phyloP scores from a whole-genome alignment of 176 grass and related monocot genomes.

The Elymus sibiricus region DNA sequence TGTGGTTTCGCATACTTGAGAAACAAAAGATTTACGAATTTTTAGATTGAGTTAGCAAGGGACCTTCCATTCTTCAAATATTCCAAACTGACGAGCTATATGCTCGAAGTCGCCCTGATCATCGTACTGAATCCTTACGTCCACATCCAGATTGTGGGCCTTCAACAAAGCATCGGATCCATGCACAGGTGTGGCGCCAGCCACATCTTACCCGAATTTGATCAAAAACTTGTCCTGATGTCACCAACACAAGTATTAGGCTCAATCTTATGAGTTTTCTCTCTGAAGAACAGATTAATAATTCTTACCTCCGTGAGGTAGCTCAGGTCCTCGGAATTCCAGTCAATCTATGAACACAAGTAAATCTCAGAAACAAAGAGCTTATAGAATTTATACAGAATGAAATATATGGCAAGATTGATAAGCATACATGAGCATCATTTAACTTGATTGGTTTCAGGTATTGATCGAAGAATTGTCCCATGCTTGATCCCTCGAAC shows the following conservation, averaged over 20 bases:
- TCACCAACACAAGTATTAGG: conserved; percentile 22
- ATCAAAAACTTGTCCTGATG: conserved; percentile 63
- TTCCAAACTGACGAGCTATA: conserved; percentile 91
- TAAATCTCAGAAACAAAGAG: conserved; percentile 21
- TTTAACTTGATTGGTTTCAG: conserved; percentile 89
- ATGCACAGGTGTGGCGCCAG: conserved; percentile 60
- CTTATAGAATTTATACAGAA: conserved; percentile 40
- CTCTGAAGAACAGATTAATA: conserved; percentile 21
- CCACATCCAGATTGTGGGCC: conserved; percentile 56
- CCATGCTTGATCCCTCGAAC: conserved; percentile 92
- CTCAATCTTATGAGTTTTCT: not conserved
- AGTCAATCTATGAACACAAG: conserved; percentile 65
- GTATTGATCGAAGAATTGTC: conserved; percentile 84
- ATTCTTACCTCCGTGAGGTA: conserved; percentile 77
- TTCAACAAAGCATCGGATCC: conserved; percentile 65
- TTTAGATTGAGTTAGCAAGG: conserved; percentile 19
- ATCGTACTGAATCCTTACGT: conserved; percentile 78
- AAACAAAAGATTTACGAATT: not conserved
- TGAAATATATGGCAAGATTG: conserved; percentile 45
- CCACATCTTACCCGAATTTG: conserved; percentile 67
- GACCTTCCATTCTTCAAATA: conserved; percentile 99
- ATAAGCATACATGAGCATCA: conserved; percentile 70
- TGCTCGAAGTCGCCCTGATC: conserved; percentile 80
- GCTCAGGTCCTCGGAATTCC: conserved; percentile 81
- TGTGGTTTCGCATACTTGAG: no score